Evolutionary conservation across 2,329 filamentous ascomycete species (phyloP), one percentile per base, ranked within the genome.

Genomic region (Phaeomoniella chlamydospora): DNA sequence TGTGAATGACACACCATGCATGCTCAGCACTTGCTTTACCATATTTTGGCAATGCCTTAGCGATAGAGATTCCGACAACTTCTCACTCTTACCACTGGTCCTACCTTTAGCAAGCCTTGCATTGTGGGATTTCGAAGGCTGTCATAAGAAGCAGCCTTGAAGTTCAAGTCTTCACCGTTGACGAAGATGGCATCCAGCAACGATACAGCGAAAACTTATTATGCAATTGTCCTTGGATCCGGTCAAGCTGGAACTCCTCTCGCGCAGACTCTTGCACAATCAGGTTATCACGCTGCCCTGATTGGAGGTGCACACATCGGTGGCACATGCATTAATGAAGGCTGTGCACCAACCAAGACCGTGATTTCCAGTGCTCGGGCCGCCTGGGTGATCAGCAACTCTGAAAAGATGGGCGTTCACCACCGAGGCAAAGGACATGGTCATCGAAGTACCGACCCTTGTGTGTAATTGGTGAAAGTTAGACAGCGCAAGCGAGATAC

Each of bases 331-430:
- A 52, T 72, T 37, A 71, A 72, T 38, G 65, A 67, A 41, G 68
- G 68, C 3, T 72, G 69, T 44, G 72, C 68, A 9, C 68, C 68
- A 0, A 72, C 69, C 14, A 73, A 72, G 47, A 72, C 69, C 5
- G 64, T 73, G 59, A 64, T 73, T 34, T 61, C 68, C 3, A 68
- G 63, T 14, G 69, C 65, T 1, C 54, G 66, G 3, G 58, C 62
- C 2, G 68, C 67, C 2, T 62, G 71, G 44, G 40, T 68, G 6
- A 49, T 59, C 1, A 45, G 52, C 2, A 53, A 65, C 2, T 59
- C 54, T 0, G 45, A 43, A 3, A 60, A 67, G 26, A 71, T 67
- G 45, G 68, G 68, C 5, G 56, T 71, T 11, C 47, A 53, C 18
- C 48, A 47, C 14, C 40, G 32, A n/a, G 41, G 39, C 33, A 41